A percentile compares a stretch with the other conserved stretches of the same genome.
Conservation (phyloP, 257 asterid species). For the Solanum stenotomum region DNA sequence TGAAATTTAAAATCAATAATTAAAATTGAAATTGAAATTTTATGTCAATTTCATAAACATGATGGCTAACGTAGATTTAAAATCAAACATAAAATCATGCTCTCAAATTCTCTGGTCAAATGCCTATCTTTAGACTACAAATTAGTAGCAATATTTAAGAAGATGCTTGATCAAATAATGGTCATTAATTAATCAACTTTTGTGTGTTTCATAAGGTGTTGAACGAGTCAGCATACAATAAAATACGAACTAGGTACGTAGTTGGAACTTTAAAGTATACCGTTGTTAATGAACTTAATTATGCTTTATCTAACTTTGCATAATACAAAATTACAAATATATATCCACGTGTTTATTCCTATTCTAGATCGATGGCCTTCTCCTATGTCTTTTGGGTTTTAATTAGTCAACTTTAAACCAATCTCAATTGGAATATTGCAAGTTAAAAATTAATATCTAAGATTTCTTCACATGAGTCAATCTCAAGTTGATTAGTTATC, state of each 20-base stretch:
- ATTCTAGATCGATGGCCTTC: not conserved
- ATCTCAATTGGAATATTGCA: not conserved
- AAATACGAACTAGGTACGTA: not conserved
- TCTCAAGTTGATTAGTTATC: not conserved
- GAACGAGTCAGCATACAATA: not conserved
- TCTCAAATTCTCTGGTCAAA: not conserved
- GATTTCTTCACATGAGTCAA: not conserved
- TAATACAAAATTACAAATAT: not conserved
- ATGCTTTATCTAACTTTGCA: not conserved
- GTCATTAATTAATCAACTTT: not conserved
- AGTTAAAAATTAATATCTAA: not conserved
- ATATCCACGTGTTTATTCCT: not conserved
- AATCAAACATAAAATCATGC: not conserved
- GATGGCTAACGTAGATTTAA: not conserved
- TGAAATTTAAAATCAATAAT: not conserved
- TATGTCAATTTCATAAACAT: not conserved
- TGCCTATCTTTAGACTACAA: not conserved
- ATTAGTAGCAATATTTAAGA: not conserved
- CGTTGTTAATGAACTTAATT: not conserved
- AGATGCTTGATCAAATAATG: not conserved
- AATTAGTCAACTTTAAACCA: not conserved
- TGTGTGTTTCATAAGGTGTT: not conserved
- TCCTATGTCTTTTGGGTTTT: not conserved
- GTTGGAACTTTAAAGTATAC: not conserved
- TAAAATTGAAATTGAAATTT: not conserved